Evolutionary conservation across 1,284 basidiomycete species (phyloP).

Genomic region (Sanghuangporus baumii): DNA sequence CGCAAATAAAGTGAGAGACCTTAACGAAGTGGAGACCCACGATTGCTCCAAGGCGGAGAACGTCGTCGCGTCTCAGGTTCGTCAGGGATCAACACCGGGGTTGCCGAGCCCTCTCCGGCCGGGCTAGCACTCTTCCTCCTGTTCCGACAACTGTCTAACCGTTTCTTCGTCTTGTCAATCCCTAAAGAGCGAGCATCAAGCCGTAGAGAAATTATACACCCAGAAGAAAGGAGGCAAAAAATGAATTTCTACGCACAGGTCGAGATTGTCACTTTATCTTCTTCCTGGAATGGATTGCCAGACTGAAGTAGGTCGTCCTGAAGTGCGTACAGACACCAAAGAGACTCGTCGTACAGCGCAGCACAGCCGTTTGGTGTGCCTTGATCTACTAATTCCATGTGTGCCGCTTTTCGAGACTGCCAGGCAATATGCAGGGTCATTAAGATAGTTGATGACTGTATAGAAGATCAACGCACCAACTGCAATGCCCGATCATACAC

Average conservation of each 20-base stretch:
- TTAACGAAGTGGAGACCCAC: constrained; percentile 11
- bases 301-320: constrained; percentile 87
- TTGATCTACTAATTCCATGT: constrained; percentile 85
- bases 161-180: constrained; percentile 79
- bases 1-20: background rate
- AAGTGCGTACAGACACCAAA: constrained; percentile 89
- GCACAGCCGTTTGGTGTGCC: constrained; percentile 80
- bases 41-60: constrained; percentile 6
- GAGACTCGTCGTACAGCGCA: constrained; percentile 88
- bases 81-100: background rate
- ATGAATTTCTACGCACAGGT: constrained; percentile 52
- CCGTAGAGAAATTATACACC: background rate
- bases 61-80: background rate
- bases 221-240: background rate
- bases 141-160: constrained; percentile 58
- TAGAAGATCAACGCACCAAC: constrained; percentile 39
- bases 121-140: background rate
- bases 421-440: background rate
- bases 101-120: background rate
- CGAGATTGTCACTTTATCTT: constrained; percentile 76
- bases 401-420: constrained; percentile 88
- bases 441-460: background rate
- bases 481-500: constrained; percentile 74
- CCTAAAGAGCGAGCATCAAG: constrained; percentile 33
- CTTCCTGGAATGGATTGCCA: constrained; percentile 78